phyloP scores from a whole-genome alignment of 2,329 filamentous ascomycete genomes.

The Talaromyces sp. region DNA sequence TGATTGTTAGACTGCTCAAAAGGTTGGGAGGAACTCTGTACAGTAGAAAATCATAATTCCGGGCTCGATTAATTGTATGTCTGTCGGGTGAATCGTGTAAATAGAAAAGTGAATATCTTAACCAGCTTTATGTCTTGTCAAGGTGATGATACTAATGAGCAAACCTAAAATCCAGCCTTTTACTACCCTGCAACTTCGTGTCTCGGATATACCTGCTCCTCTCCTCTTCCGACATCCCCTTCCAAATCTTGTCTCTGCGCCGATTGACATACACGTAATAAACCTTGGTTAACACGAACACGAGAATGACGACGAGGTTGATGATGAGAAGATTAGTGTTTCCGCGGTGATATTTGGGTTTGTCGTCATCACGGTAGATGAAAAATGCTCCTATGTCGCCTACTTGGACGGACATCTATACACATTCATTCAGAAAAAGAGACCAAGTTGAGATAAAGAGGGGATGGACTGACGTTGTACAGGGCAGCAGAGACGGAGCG shows the following conservation, averaged over 20 bases:
- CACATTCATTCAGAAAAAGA: not conserved
- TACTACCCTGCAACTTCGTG: slow-evolving; percentile 14
- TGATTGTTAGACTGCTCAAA: slow-evolving; percentile 22
- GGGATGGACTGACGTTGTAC: slow-evolving; percentile 39
- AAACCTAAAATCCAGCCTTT: slow-evolving; percentile 19
- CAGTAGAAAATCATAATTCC: slow-evolving; percentile 2
- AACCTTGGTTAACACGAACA: slow-evolving; percentile 46
- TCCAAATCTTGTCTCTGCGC: slow-evolving; percentile 12
- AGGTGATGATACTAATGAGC: slow-evolving; percentile 4
- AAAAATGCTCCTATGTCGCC: slow-evolving; percentile 9
- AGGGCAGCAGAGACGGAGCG: slow-evolving; percentile 42
- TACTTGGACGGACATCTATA: slow-evolving; percentile 14
- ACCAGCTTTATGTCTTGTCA: not conserved
- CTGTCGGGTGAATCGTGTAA: not conserved
- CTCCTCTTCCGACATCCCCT: slow-evolving; percentile 10
- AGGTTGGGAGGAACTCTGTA: not conserved
- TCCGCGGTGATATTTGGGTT: slow-evolving; percentile 55
- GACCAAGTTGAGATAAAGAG: not conserved
- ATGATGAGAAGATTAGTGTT: slow-evolving; percentile 57
- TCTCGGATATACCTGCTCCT: slow-evolving; percentile 7
- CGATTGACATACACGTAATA: slow-evolving; percentile 31
- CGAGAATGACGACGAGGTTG: slow-evolving; percentile 46
- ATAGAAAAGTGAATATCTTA: not conserved
- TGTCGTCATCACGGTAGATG: slow-evolving; percentile 55
- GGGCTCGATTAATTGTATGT: not conserved